phyloP scores from a whole-genome alignment of 768 basidiomycete species.

The Crucibulum laeve region DNA sequence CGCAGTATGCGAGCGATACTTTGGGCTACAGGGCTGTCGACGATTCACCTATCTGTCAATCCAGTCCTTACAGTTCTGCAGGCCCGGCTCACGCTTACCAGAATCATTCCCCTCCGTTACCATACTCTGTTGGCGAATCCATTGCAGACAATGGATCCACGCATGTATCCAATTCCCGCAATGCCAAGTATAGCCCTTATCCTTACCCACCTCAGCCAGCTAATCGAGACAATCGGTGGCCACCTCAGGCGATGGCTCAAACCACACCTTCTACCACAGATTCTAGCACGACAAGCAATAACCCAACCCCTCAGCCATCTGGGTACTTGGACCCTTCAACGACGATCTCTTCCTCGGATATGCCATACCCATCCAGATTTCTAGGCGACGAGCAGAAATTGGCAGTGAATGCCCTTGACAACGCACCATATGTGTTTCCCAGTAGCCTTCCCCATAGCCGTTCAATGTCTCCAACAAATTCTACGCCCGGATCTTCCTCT shows the following conservation, averaged over 20 bases:
- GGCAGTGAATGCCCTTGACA: slow-evolving; percentile 43
- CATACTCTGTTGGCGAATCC: slow-evolving; percentile 22
- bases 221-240: slow-evolving; percentile 36
- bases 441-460: slow-evolving; percentile 2
- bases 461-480: slow-evolving; percentile 3
- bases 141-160: slow-evolving; percentile 22
- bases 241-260: slow-evolving; percentile 21
- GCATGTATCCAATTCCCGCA: slow-evolving; percentile 29
- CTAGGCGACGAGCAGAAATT: slow-evolving; percentile 56
- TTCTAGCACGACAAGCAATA: slow-evolving; percentile 33
- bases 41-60: slow-evolving; percentile 38
- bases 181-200: slow-evolving; percentile 51
- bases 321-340: slow-evolving; percentile 52
- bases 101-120: slow-evolving; percentile 43
- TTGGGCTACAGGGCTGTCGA: slow-evolving; percentile 48
- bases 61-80: slow-evolving; percentile 37
- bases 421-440: slow-evolving; percentile 56
- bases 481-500: slow-evolving; percentile 1
- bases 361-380: slow-evolving; percentile 41
- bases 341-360: slow-evolving; percentile 35
- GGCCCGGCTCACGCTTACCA: slow-evolving; percentile 30
- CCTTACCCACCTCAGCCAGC: slow-evolving; percentile 29
- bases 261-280: slow-evolving; percentile 35
- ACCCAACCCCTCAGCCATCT: slow-evolving; percentile 48
- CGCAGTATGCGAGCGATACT: slow-evolving; percentile 29